These are phyloP conservation scores for Globisporangium recalcitrans DNA, from an alignment of 352 stramenopile genomes.

Conservation along the genomic window DNA sequence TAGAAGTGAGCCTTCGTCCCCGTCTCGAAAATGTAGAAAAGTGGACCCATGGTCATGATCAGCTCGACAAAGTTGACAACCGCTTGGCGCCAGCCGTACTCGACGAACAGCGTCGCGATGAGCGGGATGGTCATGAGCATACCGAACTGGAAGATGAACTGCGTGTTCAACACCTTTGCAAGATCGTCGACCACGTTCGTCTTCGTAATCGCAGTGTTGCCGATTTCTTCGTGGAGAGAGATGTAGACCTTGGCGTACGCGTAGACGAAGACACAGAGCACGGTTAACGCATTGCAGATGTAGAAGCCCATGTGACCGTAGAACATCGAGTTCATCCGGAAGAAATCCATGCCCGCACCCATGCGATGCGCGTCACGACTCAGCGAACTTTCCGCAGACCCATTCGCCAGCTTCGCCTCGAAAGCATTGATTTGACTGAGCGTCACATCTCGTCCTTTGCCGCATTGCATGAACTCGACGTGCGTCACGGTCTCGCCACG, in stretches of 20 bases:
- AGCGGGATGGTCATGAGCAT: conserved; percentile 86
- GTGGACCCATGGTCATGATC: conserved; percentile 70
- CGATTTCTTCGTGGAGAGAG: conserved; percentile 64
- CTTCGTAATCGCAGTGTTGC: conserved; percentile 71
- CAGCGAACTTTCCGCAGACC: conserved; percentile 75
- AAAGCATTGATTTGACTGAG: conserved; percentile 87
- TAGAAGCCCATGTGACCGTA: conserved; percentile 89
- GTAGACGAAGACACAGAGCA: conserved; percentile 80
- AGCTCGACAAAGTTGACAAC: conserved; percentile 79
- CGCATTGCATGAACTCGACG: conserved; percentile 86
- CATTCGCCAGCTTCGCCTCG: conserved; percentile 83
- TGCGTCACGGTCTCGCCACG: conserved; percentile 76
- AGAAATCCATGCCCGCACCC: conserved; percentile 83
- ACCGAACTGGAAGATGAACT: conserved; percentile 88
- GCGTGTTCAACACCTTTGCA: conserved; percentile 74
- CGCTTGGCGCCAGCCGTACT: conserved; percentile 80
- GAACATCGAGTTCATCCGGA: conserved; percentile 87
- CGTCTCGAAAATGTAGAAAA: conserved; percentile 88
- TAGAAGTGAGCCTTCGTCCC: conserved; percentile 85
- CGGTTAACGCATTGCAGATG: conserved; percentile 77
- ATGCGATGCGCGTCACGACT: conserved; percentile 79
- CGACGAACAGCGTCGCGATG: conserved; percentile 77
- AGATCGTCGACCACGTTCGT: conserved; percentile 69
- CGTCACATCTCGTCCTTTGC: conserved; percentile 84
- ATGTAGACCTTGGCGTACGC: conserved; percentile 86